phyloP scores from a whole-genome alignment of 148 eudicot species.

The Oxyria digyna region DNA sequence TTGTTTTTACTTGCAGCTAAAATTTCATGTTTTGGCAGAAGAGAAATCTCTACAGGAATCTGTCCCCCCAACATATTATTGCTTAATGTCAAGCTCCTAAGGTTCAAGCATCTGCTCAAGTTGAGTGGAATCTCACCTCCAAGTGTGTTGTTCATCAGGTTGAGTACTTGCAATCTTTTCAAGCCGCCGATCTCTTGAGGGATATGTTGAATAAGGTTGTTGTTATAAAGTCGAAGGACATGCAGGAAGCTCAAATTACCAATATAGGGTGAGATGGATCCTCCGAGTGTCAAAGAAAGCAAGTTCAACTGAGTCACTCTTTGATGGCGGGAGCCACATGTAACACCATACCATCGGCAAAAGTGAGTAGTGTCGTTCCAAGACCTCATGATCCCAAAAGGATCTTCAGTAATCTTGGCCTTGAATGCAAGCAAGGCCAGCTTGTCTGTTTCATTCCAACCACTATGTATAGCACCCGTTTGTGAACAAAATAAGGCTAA shows the following conservation, averaged over 20 bases:
- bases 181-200: conserved; percentile 13
- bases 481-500: neutral
- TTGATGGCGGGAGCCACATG: conserved; percentile 7
- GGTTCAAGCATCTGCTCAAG: conserved; percentile 1
- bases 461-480: neutral
- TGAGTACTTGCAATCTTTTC: neutral
- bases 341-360: conserved; percentile 16
- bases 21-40: neutral
- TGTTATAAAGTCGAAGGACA: conserved; percentile 8
- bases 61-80: conserved; percentile 9
- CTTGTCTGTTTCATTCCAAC: neutral
- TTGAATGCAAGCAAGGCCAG: no score
- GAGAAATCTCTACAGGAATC: conserved; percentile 9
- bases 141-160: neutral
- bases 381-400: conserved; percentile 7
- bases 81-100: neutral
- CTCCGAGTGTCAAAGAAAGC: neutral
- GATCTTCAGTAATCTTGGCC: conserved; percentile 13
- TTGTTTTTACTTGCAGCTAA: neutral
- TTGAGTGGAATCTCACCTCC: conserved; percentile 13
- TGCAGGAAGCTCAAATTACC: no score
- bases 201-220: conserved; percentile 8
- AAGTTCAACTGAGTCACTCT: conserved; percentile 12
- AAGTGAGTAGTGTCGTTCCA: conserved; percentile 16
- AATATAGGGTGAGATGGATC: conserved; percentile 14